Evolutionary conservation across 2,329 filamentous ascomycete genomes (phyloP).

Genomic region (Cladosporium sp.): DNA sequence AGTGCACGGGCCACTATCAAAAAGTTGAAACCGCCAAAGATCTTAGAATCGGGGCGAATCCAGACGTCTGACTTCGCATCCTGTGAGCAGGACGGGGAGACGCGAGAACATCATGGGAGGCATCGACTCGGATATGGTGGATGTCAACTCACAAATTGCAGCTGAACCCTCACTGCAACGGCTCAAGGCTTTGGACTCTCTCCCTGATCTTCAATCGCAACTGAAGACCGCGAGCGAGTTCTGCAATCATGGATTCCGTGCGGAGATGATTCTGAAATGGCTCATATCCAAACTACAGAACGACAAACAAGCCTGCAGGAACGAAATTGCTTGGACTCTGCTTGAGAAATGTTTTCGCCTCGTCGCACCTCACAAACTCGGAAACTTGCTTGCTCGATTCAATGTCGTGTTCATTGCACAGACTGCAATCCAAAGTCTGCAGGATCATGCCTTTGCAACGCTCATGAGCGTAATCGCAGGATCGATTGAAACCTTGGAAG

Average conservation of each 20-base stretch:
- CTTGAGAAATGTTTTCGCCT: conserved; percentile 54
- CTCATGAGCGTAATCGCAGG: not conserved
- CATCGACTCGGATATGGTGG: conserved; percentile 4
- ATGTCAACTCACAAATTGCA: conserved; percentile 23
- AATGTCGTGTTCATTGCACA: not conserved
- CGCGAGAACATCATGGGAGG: not conserved
- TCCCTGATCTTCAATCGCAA: conserved; percentile 21
- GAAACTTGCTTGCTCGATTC: conserved; percentile 53
- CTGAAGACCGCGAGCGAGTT: conserved; percentile 23
- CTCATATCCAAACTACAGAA: conserved; percentile 54
- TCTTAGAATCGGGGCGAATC: not conserved
- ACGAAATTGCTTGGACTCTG: conserved; percentile 50
- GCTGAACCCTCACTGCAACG: conserved; percentile 31
- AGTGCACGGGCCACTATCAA: conserved; percentile 10
- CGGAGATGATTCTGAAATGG: conserved; percentile 62
- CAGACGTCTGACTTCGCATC: too few relatives aligned
- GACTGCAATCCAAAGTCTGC: not conserved
- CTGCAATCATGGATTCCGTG: conserved; percentile 27
- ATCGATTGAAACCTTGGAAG: conserved; percentile 1
- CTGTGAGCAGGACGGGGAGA: too few relatives aligned
- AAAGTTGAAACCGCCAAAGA: conserved; percentile 1
- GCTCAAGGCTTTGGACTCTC: conserved; percentile 32
- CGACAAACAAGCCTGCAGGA: conserved; percentile 36
- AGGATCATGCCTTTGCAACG: not conserved
- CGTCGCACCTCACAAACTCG: conserved; percentile 64